Percentiles rank a stretch among this genome's conserved stretches.
These are phyloP conservation scores for Trichoderma gracile DNA, from an alignment of 2,329 filamentous ascomycete species.

Conservation along the genomic window DNA sequence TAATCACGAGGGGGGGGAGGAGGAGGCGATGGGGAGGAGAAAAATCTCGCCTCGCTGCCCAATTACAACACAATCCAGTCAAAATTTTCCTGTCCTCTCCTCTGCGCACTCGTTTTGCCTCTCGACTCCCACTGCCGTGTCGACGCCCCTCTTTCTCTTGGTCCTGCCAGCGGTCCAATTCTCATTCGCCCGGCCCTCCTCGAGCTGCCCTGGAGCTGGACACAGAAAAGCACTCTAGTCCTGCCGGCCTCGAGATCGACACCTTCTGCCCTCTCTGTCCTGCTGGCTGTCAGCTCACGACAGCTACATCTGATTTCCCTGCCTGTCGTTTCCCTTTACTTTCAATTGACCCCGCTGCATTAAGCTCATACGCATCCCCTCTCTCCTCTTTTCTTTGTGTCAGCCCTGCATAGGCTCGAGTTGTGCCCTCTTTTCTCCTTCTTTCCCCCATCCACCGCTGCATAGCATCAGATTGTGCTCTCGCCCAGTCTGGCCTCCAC, in stretches of 20 bases:
- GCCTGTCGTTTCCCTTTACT: neutral
- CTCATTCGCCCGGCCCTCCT: neutral
- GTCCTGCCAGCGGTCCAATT: neutral
- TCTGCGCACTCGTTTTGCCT: conserved; percentile 14
- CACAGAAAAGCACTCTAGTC: conserved; percentile 22
- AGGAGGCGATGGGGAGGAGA: neutral
- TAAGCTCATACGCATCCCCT: neutral
- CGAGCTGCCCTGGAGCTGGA: conserved; percentile 9
- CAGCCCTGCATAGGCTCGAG: conserved; percentile 16
- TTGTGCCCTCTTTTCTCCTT: neutral
- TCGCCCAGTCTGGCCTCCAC: conserved; percentile 16
- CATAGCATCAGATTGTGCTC: conserved; percentile 8
- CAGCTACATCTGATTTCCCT: neutral
- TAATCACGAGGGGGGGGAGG: conserved; percentile 13
- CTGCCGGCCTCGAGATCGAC: conserved; percentile 14
- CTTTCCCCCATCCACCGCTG: conserved; percentile 10
- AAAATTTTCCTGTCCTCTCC: conserved; percentile 1
- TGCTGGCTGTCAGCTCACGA: conserved; percentile 17
- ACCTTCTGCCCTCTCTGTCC: conserved; percentile 11
- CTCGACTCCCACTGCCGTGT: neutral
- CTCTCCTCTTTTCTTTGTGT: conserved; percentile 7
- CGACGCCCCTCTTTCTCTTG: conserved; percentile 9
- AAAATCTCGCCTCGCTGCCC: conserved; percentile 20
- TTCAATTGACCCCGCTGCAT: neutral
- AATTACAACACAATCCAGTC: conserved; percentile 15